These are phyloP conservation scores for Sanchytrium tribonematis DNA, from an alignment of 371 early-diverging fungal genomes.

Conservation along the genomic window DNA sequence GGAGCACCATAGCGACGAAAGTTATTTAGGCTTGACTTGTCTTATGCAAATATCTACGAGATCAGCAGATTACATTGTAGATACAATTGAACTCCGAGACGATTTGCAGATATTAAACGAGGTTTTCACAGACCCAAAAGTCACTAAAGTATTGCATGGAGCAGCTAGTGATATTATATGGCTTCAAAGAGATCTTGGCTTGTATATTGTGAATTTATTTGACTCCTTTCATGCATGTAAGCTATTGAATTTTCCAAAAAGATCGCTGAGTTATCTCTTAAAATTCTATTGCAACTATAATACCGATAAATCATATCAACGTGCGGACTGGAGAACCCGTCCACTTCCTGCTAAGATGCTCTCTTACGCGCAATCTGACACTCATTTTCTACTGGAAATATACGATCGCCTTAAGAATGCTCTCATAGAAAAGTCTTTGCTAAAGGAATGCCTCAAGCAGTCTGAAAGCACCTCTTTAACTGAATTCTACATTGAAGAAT, in stretches of 20 bases:
- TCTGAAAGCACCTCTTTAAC: constrained; percentile 31
- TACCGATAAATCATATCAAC: constrained; percentile 72
- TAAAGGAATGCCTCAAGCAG: constrained; percentile 7
- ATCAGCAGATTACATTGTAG: constrained; percentile 62
- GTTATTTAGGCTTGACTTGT: constrained; percentile 78
- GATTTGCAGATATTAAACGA: constrained; percentile 44
- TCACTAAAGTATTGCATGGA: constrained; percentile 82
- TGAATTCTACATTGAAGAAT: constrained; percentile 31
- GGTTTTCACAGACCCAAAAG: constrained; percentile 51
- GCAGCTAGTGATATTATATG: constrained; percentile 81
- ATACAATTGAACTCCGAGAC: constrained; percentile 53
- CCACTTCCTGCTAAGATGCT: constrained; percentile 74
- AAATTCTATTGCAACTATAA: constrained; percentile 40
- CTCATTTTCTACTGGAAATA: constrained; percentile 76
- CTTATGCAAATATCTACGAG: constrained; percentile 75
- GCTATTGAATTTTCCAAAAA: constrained; percentile 30
- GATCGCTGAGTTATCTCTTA: constrained; percentile 54
- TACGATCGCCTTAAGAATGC: constrained; percentile 69
- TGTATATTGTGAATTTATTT: constrained; percentile 78
- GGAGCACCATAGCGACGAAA: constrained; percentile 70
- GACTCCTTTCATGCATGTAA: constrained; percentile 84
- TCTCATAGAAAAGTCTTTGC: constrained; percentile 18
- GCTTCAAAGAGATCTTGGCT: constrained; percentile 86
- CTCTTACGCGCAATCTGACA: constrained; percentile 70
- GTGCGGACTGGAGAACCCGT: constrained; percentile 87